Evolutionary conservation across 306 rosid species (phyloP), one percentile per base, ranked within the genome.

Genomic region (Malus asiatica): DNA sequence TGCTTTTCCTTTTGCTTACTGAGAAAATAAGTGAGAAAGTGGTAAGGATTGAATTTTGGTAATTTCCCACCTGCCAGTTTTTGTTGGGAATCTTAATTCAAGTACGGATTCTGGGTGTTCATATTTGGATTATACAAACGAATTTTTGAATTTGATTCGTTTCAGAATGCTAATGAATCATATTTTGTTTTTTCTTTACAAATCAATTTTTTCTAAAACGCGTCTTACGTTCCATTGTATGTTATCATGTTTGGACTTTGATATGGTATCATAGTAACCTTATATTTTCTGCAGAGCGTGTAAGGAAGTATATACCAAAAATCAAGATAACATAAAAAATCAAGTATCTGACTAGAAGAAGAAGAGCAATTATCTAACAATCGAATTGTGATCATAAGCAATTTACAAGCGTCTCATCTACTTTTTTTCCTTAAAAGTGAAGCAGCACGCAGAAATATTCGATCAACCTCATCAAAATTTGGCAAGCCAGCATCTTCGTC

Each of bases 381-480:
- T 70, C 35, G 18, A 53, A 63, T 62, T 74, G 35, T 74, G 45
- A 16, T 44, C 51, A 13, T 23, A 12, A 68, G 64, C 19, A 76
- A 66, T 45, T 64, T 64, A 32, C 78, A 80, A 33, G 53, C 16
- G 45, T 70, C 63, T 80, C 70, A 92, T 74, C 84, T 78, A 83
- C 82, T 89, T 51, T 45, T 94, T 72, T 87, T 89, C 87, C 87
- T 87, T 30, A 92, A 75, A 73, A 87, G 89, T 60, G 91, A 90
- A 72, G 97, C 88, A 51, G 92, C 95, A 10, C 75, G 97, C 52
- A 92, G 78, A 79, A 92, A 88, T 77, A 95, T 80, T 78, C 53
- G 77, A 86, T 92, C 99, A 51, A 95, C 97, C 82, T 90, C 97
- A 22, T 92, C 97, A 78, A 87, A 84, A 78, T 88, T 89, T 1